Evolutionary conservation across 2,329 filamentous ascomycete species (phyloP).

Genomic region (Neophaeococcomyces mojaviensis): DNA sequence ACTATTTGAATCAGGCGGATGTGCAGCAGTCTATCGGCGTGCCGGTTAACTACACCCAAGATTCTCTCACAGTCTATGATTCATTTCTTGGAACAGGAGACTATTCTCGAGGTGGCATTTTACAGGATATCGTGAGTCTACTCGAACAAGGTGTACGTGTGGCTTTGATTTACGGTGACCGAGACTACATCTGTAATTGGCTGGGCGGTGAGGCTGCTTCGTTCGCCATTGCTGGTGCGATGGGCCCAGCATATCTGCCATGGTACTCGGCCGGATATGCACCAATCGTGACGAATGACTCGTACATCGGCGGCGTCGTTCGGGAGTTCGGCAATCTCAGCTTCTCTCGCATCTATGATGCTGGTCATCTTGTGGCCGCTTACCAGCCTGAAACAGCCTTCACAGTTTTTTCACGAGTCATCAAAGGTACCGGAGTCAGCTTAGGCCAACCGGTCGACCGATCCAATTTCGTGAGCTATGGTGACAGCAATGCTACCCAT

Average conservation of each 20-base stretch:
- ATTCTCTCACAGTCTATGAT: slow-evolving; percentile 27
- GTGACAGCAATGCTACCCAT: slow-evolving; percentile 50
- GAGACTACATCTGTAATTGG: slow-evolving; percentile 32
- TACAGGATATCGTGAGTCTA: slow-evolving; percentile 25
- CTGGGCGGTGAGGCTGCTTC: slow-evolving; percentile 42
- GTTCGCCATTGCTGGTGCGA: slow-evolving; percentile 34
- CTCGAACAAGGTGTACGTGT: slow-evolving; percentile 36
- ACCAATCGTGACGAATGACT: slow-evolving; percentile 40
- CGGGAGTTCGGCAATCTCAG: slow-evolving; percentile 31
- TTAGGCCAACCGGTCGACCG: slow-evolving; percentile 46
- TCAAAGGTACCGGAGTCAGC: slow-evolving; percentile 43
- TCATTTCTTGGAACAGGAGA: slow-evolving; percentile 24
- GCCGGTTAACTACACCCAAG: slow-evolving; percentile 33
- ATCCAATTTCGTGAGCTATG: slow-evolving; percentile 49
- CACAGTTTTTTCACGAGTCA: slow-evolving; percentile 46
- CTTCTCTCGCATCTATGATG: slow-evolving; percentile 45
- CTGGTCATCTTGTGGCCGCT: slow-evolving; percentile 46
- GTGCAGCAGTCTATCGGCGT: slow-evolving; percentile 53
- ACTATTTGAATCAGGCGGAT: slow-evolving; percentile 51
- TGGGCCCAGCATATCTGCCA: slow-evolving; percentile 17
- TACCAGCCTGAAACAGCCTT: slow-evolving; percentile 48
- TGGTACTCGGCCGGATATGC: slow-evolving; percentile 39
- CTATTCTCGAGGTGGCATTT: slow-evolving; percentile 23
- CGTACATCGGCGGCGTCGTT: slow-evolving; percentile 44
- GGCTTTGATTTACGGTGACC: slow-evolving; percentile 37